Conservation (phyloP, 305 asterid species). For the Nicotiana rustica region DNA sequence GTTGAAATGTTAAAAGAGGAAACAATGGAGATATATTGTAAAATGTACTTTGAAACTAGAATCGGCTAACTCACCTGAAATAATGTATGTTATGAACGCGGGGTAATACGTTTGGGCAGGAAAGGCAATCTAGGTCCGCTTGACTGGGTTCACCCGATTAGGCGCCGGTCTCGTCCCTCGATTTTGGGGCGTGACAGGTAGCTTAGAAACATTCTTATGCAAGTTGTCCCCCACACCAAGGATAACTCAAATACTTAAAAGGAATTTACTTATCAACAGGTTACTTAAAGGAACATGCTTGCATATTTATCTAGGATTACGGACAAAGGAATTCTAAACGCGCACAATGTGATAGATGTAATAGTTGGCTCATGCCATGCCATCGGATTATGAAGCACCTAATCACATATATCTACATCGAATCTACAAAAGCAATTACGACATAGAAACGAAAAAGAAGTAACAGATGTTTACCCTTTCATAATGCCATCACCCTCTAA, state of each 20-base stretch:
- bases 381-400: background rate
- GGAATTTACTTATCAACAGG: constrained; percentile 8
- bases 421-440: constrained; percentile 26
- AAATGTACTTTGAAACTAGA: too few relatives aligned
- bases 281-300: background rate
- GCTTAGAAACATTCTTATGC: constrained; percentile 17
- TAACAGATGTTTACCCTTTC: constrained; percentile 68
- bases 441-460: constrained; percentile 37
- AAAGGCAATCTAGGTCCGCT: too few relatives aligned
- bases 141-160: too few relatives aligned
- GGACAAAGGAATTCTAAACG: constrained; percentile 20
- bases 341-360: constrained; percentile 1
- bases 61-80: too few relatives aligned
- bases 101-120: too few relatives aligned
- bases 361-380: background rate
- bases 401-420: background rate
- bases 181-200: background rate
- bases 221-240: constrained; percentile 7
- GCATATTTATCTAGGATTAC: background rate
- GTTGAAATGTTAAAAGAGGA: too few relatives aligned
- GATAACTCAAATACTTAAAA: background rate
- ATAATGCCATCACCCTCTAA: constrained; percentile 88
- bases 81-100: too few relatives aligned
- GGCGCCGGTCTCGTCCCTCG: too few relatives aligned
- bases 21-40: too few relatives aligned